phyloP scores from a whole-genome alignment of 1,284 basidiomycete species.

The Apiotrichum domesticum region DNA sequence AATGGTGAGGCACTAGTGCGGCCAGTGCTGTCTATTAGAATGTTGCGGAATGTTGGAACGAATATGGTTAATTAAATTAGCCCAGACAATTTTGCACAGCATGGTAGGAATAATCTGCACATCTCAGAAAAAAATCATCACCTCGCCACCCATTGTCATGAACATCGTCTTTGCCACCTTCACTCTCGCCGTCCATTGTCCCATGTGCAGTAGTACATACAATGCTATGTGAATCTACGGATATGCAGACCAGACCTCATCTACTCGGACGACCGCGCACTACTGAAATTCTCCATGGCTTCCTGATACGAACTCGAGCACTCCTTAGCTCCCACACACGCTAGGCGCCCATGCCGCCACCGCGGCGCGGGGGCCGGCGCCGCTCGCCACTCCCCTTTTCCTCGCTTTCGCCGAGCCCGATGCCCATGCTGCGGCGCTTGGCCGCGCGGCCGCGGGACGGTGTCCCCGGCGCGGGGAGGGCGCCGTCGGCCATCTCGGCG shows the following conservation, averaged over 20 bases:
- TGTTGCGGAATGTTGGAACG: no score
- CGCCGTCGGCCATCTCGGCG: slow-evolving; percentile 12
- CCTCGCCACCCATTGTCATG: no score
- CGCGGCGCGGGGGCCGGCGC: neutral
- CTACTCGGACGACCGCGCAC: neutral
- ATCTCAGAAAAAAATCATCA: no score
- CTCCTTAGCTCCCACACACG: neutral
- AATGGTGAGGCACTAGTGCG: no score
- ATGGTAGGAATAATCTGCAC: no score
- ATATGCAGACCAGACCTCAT: neutral
- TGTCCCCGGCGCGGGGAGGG: slow-evolving; percentile 1
- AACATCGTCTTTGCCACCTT: no score
- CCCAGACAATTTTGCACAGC: no score
- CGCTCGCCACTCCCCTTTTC: neutral
- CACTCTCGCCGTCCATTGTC: no score
- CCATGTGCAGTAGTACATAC: slow-evolving; percentile 12
- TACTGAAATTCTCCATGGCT: neutral
- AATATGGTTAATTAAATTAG: no score
- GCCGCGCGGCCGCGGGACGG: slow-evolving; percentile 8
- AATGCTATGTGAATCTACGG: neutral
- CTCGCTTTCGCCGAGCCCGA: slow-evolving; percentile 2
- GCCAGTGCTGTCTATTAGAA: no score
- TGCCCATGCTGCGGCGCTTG: slow-evolving; percentile 11
- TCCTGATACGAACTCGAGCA: neutral
- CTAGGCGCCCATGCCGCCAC: neutral